Base-by-base conservation (phyloP, 306 rosid genomes). In the Ammopiptanthus mongolicus region DNA sequence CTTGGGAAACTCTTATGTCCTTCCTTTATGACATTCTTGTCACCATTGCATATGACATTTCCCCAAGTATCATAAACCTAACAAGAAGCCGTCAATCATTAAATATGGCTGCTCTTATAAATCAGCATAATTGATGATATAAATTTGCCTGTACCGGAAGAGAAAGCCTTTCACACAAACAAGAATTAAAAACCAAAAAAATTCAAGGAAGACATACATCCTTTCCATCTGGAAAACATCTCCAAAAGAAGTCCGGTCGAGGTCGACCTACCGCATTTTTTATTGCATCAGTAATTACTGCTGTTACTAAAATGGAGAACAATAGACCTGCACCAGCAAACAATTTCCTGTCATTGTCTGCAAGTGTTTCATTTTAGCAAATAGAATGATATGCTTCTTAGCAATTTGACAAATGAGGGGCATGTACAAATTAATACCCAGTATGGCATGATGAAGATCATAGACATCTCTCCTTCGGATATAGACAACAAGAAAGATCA, bases 1-100 rank as follows among this genome's bases (percentile, higher is more conserved):
- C 98, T 93, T 5, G 97, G 98, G 83, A 93, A 93, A 84, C 97
- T 93, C 91, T 93, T 93, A 37, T 93, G 87, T 42, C 98, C 97
- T 83, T 93, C 98, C 88, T 84, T 91, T 64, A 93, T 74, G 66
- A 89, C 86, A 37, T 28, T 62, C 76, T 73, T 75, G 59, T 84
- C 87, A 9, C 98, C 98, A 67, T 91, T 86, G 69, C 98, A 93
- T 59, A 89, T 22, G 80, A 93, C 98, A 79, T 89, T 71, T 71
- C 98, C 97, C 89, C 42, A 84, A 13, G 59, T 18, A 87, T 91
- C 89, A 63, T 91, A 93, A 79, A 87, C 81, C 98, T 93, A 71
- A 55, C 62, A 71, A 78, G 81, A 57, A 61, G 83, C 51, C 65
- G 33, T 64, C 15, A 73, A 14, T 66, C 47, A 55, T 75, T 37